These are phyloP conservation scores for Thuja plicata DNA, from an alignment of 83 land plant species.

Conservation along the genomic window DNA sequence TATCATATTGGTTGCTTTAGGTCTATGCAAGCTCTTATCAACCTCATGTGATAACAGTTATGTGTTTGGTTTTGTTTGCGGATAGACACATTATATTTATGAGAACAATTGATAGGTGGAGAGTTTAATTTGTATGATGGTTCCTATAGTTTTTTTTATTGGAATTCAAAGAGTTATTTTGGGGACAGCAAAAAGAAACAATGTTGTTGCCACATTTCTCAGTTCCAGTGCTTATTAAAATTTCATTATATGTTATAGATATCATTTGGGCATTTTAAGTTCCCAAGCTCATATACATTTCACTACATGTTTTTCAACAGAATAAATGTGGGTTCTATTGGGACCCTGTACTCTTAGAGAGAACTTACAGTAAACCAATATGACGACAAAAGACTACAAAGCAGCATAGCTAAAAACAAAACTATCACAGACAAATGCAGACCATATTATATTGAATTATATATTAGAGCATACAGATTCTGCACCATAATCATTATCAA, in stretches of 20 bases:
- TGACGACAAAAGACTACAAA: too few relatives aligned
- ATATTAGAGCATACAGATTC: too few relatives aligned
- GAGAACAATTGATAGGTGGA: not conserved
- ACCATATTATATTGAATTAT: too few relatives aligned
- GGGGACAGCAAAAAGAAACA: not conserved
- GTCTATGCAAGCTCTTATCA: not conserved
- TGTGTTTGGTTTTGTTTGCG: not conserved
- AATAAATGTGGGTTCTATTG: too few relatives aligned
- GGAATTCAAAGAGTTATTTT: not conserved
- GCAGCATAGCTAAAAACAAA: too few relatives aligned
- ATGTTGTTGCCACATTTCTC: not conserved
- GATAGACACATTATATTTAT: not conserved
- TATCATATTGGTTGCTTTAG: not conserved
- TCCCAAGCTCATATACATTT: not conserved
- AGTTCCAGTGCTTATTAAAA: not conserved
- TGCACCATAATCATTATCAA: too few relatives aligned
- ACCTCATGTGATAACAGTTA: not conserved
- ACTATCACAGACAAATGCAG: too few relatives aligned
- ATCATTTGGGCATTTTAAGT: not conserved
- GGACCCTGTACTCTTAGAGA: too few relatives aligned
- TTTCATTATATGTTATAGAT: not conserved
- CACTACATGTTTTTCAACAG: too few relatives aligned
- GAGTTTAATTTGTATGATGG: not conserved
- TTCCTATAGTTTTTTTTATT: not conserved
- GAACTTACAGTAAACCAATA: too few relatives aligned